Evolutionary conservation across 2,329 filamentous ascomycete species (phyloP).

Genomic region (Pyrenophora tritici-repentis): DNA sequence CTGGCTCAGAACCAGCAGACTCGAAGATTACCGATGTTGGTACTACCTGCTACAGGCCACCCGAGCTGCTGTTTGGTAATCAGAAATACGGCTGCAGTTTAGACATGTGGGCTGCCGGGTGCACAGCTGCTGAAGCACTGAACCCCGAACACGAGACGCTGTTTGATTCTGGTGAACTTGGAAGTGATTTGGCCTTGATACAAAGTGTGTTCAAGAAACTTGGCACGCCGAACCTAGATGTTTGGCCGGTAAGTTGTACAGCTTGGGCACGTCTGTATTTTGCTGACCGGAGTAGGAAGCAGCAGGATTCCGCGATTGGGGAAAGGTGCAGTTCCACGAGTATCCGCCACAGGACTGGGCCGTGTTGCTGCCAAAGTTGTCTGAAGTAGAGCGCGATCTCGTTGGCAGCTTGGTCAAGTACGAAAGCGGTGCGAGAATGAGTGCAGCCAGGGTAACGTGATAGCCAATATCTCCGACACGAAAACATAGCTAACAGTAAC

Average conservation of each 20-base stretch:
- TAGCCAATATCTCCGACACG: not conserved
- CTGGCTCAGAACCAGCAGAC: slow-evolving; percentile 64
- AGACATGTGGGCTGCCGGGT: slow-evolving; percentile 89
- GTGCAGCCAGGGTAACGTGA: slow-evolving; percentile 63
- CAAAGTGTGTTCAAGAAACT: slow-evolving; percentile 90
- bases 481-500: slow-evolving; percentile 4
- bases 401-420: slow-evolving; percentile 72
- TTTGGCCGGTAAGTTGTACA: slow-evolving; percentile 71
- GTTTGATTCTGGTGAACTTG: slow-evolving; percentile 87
- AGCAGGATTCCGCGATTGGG: slow-evolving; percentile 77
- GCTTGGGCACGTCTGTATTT: not conserved
- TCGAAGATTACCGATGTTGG: slow-evolving; percentile 90
- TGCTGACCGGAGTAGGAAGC: slow-evolving; percentile 59
- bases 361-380: slow-evolving; percentile 67
- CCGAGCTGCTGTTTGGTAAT: slow-evolving; percentile 87
- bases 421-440: slow-evolving; percentile 69
- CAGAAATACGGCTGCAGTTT: slow-evolving; percentile 71
- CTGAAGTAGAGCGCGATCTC: slow-evolving; percentile 65
- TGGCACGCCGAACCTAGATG: slow-evolving; percentile 78
- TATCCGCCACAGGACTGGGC: slow-evolving; percentile 73
- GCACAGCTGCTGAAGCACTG: slow-evolving; percentile 78
- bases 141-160: slow-evolving; percentile 62
- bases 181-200: slow-evolving; percentile 89
- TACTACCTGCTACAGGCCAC: slow-evolving; percentile 87
- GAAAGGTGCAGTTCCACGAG: slow-evolving; percentile 77